A percentile compares a stretch with the other conserved stretches of the same genome.
Conservation (phyloP, 768 basidiomycete genomes). For the Phylloporus sp. region DNA sequence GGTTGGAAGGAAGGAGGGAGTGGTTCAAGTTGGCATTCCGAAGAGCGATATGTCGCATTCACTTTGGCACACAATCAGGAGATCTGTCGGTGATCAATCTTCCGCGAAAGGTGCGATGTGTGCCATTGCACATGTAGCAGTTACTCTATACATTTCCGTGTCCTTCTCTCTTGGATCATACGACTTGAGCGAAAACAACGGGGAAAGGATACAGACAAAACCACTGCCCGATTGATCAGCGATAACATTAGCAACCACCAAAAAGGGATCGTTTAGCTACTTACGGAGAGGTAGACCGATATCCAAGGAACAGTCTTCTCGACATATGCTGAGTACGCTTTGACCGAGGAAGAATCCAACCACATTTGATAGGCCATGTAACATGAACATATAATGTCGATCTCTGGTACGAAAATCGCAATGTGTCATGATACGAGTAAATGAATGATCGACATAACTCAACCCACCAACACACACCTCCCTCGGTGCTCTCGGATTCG, state of each 20-base stretch:
- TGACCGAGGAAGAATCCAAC: conserved; percentile 21
- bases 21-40: conserved; percentile 20
- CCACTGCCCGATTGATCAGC: conserved; percentile 12
- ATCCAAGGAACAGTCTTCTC: conserved; percentile 10
- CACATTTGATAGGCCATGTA: neutral
- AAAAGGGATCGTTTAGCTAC: conserved; percentile 19
- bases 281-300: conserved; percentile 6
- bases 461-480: neutral
- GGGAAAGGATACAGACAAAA: conserved; percentile 16
- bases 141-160: conserved; percentile 24
- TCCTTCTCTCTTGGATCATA: conserved; percentile 27
- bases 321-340: conserved; percentile 22
- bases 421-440: conserved; percentile 2
- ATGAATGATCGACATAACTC: conserved; percentile 27
- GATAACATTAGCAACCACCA: neutral
- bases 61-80: conserved; percentile 13
- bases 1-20: conserved; percentile 6
- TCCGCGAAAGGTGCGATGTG: conserved; percentile 24
- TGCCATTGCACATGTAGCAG: conserved; percentile 11
- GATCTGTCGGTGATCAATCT: conserved; percentile 23
- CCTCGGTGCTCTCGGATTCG: neutral
- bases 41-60: conserved; percentile 21
- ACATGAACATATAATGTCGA: conserved; percentile 6
- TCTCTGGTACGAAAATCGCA: conserved; percentile 12
- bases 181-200: conserved; percentile 22